Evolutionary conservation across 1,284 basidiomycete species (phyloP).

Genomic region (Rhodotorula sp.): DNA sequence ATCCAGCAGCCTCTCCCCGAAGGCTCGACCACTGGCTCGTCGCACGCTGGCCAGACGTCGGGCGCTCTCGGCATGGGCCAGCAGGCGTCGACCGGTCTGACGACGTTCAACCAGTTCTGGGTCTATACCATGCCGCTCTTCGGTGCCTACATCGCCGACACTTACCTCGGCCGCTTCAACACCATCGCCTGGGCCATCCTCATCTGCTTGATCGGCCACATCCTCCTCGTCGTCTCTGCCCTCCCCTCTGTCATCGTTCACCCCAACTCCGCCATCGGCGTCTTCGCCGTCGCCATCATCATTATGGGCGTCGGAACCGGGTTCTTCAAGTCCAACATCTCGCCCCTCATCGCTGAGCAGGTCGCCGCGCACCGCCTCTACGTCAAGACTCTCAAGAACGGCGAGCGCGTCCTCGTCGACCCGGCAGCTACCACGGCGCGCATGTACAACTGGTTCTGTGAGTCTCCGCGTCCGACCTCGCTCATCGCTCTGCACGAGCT

Average conservation of each 20-base stretch:
- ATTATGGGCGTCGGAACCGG: conserved; percentile 66
- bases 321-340: conserved; percentile 54
- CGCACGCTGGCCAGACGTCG: conserved; percentile 13
- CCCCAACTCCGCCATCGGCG: conserved; percentile 58
- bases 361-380: conserved; percentile 56
- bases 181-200: conserved; percentile 51
- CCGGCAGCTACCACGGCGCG: conserved; percentile 64
- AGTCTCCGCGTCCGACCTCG: conserved; percentile 43
- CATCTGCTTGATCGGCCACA: conserved; percentile 56
- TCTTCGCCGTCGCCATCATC: conserved; percentile 65
- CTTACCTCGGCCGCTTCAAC: conserved; percentile 53
- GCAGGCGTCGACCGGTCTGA: conserved; percentile 48
- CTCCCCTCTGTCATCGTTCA: conserved; percentile 68
- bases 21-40: conserved; percentile 34
- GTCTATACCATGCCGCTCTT: conserved; percentile 43
- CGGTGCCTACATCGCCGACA: conserved; percentile 50
- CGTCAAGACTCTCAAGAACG: conserved; percentile 55
- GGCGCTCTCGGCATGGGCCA: conserved; percentile 56
- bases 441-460: conserved; percentile 64
- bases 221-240: conserved; percentile 69
- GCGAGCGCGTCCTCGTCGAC: conserved; percentile 78
- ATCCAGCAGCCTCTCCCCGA: conserved; percentile 46
- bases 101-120: conserved; percentile 41
- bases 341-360: conserved; percentile 75
- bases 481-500: conserved; percentile 68